These are phyloP conservation scores for Conoideocrella luteorostrata DNA, from an alignment of 2,329 filamentous ascomycete genomes.

Conservation along the genomic window DNA sequence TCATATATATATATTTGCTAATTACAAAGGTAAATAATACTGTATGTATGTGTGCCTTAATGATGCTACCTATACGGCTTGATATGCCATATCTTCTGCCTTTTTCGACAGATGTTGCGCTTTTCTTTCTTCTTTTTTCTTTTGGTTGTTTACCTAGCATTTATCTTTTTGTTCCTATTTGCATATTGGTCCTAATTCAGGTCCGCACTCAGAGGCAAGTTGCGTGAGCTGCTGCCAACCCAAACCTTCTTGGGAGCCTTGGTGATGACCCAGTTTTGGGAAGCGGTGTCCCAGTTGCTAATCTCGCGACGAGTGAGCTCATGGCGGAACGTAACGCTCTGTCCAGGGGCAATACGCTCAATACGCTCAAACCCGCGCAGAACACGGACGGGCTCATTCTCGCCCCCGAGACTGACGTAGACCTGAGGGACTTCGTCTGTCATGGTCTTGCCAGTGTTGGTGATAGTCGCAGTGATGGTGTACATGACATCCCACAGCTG, in stretches of 20 bases:
- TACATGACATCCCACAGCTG: slow-evolving; percentile 64
- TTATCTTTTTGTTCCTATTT: background rate
- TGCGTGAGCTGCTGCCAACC: slow-evolving; percentile 49
- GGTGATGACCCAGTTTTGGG: slow-evolving; percentile 79
- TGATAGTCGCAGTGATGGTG: slow-evolving; percentile 60
- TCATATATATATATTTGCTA: no score
- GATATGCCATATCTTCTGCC: no score
- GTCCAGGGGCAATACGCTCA: slow-evolving; percentile 59
- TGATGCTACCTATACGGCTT: no score
- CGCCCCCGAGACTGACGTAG: slow-evolving; percentile 75
- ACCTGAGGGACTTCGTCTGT: slow-evolving; percentile 72
- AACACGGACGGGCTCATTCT: slow-evolving; percentile 58
- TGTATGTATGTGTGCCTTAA: no score
- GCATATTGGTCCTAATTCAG: background rate
- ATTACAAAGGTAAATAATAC: no score
- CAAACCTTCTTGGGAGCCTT: slow-evolving; percentile 45
- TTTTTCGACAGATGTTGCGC: background rate
- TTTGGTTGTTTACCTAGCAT: background rate
- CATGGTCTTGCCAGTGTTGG: slow-evolving; percentile 59
- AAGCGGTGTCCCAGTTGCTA: slow-evolving; percentile 73
- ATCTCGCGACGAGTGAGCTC: slow-evolving; percentile 73
- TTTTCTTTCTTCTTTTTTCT: background rate
- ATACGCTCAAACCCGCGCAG: slow-evolving; percentile 80
- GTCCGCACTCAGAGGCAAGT: slow-evolving; percentile 37
- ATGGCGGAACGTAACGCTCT: slow-evolving; percentile 58